These are phyloP conservation scores for Cadophora sp. DNA, from an alignment of 2,329 filamentous ascomycete genomes.

Conservation along the genomic window DNA sequence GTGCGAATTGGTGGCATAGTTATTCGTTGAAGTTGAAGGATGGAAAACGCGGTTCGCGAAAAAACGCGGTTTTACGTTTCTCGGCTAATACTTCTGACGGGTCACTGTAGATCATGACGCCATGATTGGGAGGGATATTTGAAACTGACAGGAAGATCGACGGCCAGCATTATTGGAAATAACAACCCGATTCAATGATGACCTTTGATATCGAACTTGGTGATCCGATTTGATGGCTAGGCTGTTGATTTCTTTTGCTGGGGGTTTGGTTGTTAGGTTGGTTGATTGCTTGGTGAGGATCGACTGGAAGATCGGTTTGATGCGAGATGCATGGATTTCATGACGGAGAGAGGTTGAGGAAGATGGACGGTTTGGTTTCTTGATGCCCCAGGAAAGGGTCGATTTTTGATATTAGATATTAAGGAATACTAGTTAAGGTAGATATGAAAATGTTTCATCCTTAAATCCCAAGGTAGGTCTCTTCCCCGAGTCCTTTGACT, in stretches of 20 bases:
- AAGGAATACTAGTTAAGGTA: neutral
- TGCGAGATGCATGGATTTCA: no score
- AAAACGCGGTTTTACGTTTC: no score
- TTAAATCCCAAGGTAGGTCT: neutral
- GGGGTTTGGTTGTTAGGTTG: neutral
- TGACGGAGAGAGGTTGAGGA: neutral
- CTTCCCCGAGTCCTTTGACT: no score
- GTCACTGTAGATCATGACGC: conserved; percentile 12
- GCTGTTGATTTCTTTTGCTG: no score
- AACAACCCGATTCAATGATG: neutral
- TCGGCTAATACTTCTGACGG: no score
- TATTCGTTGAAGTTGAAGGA: no score
- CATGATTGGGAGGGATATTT: neutral
- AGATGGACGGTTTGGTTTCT: neutral
- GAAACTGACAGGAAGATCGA: neutral
- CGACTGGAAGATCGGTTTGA: no score
- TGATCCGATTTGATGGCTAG: neutral
- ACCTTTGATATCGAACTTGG: no score
- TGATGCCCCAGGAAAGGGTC: neutral
- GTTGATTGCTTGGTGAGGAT: neutral
- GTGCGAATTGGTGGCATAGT: no score
- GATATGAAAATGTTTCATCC: neutral
- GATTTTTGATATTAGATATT: neutral
- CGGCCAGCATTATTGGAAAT: neutral
- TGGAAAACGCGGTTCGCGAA: no score